Conservation (phyloP, 2,329 filamentous ascomycete species). For the Blumeria hordei region DNA sequence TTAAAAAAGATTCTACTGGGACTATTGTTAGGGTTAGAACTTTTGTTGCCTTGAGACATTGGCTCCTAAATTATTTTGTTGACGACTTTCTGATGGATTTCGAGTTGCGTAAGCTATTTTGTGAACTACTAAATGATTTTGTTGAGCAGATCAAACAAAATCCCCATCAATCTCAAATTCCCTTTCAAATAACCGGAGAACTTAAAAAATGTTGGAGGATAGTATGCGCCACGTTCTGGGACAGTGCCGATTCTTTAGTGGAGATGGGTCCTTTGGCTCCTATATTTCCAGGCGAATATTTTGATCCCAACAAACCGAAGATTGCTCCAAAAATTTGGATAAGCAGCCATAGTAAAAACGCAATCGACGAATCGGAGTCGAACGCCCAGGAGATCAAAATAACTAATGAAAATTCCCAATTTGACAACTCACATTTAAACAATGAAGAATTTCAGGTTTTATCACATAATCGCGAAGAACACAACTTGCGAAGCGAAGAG, state of each 20-base stretch:
- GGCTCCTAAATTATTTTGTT: slow-evolving; percentile 93
- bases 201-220: slow-evolving; percentile 94
- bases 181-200: slow-evolving; percentile 71
- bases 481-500: too few species aligned
- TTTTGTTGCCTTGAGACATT: slow-evolving; percentile 86
- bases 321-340: too few species aligned
- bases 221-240: slow-evolving; percentile 78
- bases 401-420: too few species aligned
- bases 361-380: too few species aligned
- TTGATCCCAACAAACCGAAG: slow-evolving; percentile 20
- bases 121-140: slow-evolving; percentile 50
- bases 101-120: slow-evolving; percentile 52
- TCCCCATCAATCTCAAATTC: slow-evolving; percentile 23
- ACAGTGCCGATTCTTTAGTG: slow-evolving; percentile 34
- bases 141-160: slow-evolving; percentile 28
- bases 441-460: too few species aligned
- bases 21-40: slow-evolving; percentile 88
- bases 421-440: too few species aligned
- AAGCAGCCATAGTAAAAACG: too few species aligned
- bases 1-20: slow-evolving; percentile 56
- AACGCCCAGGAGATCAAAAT: too few species aligned
- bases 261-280: slow-evolving; percentile 37
- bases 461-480: too few species aligned
- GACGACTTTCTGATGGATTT: slow-evolving; percentile 76
- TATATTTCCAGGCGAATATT: slow-evolving; percentile 53